Conservation (phyloP, 2,329 filamentous ascomycete species). For the Paraphoma chrysanthemicola region DNA sequence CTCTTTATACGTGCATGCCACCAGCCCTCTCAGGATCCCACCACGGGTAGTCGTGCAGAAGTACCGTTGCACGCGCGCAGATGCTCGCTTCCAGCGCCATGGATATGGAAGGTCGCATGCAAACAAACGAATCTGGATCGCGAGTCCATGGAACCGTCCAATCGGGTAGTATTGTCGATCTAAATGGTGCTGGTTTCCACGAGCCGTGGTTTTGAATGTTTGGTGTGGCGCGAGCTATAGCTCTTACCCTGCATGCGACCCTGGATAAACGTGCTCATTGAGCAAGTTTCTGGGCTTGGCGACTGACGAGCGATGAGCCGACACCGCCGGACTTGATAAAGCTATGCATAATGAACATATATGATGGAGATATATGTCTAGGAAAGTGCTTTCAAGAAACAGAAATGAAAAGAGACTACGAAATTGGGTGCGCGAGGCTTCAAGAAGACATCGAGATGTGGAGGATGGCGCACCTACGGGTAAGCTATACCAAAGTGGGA, state of each 20-base stretch:
- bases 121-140: constrained; percentile 4
- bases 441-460: neutral
- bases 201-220: neutral
- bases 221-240: constrained; percentile 36
- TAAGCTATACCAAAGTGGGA: constrained; percentile 1
- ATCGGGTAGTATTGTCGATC: neutral
- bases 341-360: neutral
- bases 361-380: neutral
- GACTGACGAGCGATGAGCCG: neutral
- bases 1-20: constrained; percentile 12
- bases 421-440: neutral
- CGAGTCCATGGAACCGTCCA: neutral
- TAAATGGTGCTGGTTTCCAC: neutral
- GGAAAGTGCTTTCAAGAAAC: neutral
- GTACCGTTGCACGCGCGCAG: neutral
- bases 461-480: neutral
- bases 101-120: constrained; percentile 7
- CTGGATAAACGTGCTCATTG: constrained; percentile 34
- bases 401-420: neutral
- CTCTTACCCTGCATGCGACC: constrained; percentile 23
- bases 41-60: neutral
- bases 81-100: constrained; percentile 9
- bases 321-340: neutral
- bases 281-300: constrained; percentile 34
- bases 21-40: neutral